Evolutionary conservation across 805 yeast genomes (phyloP).

Genomic region (Soucietia sequanensis): DNA sequence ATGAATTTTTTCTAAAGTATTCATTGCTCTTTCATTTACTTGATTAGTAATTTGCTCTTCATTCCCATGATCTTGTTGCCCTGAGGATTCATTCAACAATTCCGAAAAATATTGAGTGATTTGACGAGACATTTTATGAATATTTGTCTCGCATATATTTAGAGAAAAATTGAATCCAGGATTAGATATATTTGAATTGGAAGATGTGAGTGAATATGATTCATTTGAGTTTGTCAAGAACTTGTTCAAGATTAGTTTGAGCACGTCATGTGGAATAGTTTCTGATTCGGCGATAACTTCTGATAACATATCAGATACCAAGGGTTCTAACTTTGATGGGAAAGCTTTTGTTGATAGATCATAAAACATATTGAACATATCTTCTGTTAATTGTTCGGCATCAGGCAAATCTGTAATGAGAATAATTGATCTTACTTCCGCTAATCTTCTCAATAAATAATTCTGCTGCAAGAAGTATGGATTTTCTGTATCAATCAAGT

Average conservation of each 20-base stretch:
- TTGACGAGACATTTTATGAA: constrained; percentile 72
- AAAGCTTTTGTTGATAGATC: constrained; percentile 45
- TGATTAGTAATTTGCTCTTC: constrained; percentile 11
- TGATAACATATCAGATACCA: constrained; percentile 67
- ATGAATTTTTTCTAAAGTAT: constrained; percentile 61
- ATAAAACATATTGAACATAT: constrained; percentile 63
- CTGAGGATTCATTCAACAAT: constrained; percentile 53
- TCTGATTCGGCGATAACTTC: constrained; percentile 75
- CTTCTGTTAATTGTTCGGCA: constrained; percentile 51
- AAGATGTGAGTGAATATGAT: constrained; percentile 20
- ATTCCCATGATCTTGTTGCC: constrained; percentile 21
- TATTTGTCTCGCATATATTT: constrained; percentile 64
- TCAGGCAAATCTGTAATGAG: constrained; percentile 73
- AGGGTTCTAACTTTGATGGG: constrained; percentile 54
- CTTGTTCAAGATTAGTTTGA: constrained; percentile 64
- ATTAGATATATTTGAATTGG: constrained; percentile 33
- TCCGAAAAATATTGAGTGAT: constrained; percentile 81
- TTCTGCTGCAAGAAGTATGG: constrained; percentile 63
- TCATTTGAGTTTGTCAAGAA: constrained; percentile 37
- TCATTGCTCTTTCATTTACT: constrained; percentile 23
- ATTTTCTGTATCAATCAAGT: constrained; percentile 52
- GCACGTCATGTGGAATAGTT: constrained; percentile 55
- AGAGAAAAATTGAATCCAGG: constrained; percentile 67
- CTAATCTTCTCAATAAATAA: constrained; percentile 62
- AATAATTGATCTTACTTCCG: constrained; percentile 74